Evolutionary conservation across 345 rosid species (phyloP), one percentile per base, ranked within the genome.

Genomic region (Trapa bicornis): DNA sequence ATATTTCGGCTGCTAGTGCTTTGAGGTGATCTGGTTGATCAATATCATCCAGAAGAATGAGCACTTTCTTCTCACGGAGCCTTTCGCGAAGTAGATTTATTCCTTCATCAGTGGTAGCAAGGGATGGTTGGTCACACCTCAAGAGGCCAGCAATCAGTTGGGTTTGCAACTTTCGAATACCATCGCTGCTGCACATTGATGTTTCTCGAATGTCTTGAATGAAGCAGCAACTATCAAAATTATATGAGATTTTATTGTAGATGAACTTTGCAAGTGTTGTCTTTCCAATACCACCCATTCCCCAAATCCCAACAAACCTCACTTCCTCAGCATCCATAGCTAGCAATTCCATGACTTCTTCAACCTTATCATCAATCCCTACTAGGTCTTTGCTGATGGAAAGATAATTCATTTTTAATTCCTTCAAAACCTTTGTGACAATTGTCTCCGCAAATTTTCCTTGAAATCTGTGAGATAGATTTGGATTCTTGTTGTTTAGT

Each of bases 11-110:
- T 0, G 65, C 42, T 5, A 69, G 54, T 61, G 58, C 66, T 2
- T 32, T 1, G 0, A 69, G 47, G 37, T 69, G 11, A 45, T 4
- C 0, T 10, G 29, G 2, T 0, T 1, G 6, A 61, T 0, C 37
- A 29, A 69, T 67, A 29, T 37, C 17, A 47, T 69, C 72, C 16
- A 69, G 72, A 47, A 69, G 15, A 32, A 69, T 61, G 39, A 69
- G 72, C 47, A 69, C 72, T 22, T 63, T 69, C 50, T 0, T 69
- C 15, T 37, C 29, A 37, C 0, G 5, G 16, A 69, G 62, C 14
- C 72, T 61, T 1, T 22, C 0, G 9, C 45, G n/a, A 22, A 69
- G 61, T 13, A 38, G 50, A 37, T 48, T 3, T 0, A 10, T 37
- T 35, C 67, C 72, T 61, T 61, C 66, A 32, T 69, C 41, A 22